Conservation (phyloP, 1,139 yeast genomes). For the Hyphopichia burtonii region DNA sequence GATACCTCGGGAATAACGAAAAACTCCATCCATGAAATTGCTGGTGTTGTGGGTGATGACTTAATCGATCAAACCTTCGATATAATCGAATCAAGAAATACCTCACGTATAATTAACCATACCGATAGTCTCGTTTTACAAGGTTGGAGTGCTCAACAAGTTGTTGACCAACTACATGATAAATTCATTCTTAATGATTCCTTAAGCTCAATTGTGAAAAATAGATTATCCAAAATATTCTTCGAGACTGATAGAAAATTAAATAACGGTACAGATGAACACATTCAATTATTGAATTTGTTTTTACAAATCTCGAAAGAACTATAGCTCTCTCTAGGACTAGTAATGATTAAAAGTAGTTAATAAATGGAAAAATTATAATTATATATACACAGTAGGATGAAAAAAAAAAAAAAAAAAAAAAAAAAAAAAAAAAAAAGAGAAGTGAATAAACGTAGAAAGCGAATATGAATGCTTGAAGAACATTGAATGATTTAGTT, state of each 20-base stretch:
- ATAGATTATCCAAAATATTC: slow-evolving; percentile 57
- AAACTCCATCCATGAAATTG: slow-evolving; percentile 62
- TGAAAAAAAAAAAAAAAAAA: background rate
- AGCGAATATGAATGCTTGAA: too few species aligned
- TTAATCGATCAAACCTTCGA: slow-evolving; percentile 46
- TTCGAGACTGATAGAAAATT: slow-evolving; percentile 76
- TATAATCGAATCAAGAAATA: slow-evolving; percentile 37
- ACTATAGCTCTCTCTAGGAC: background rate
- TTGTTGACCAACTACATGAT: slow-evolving; percentile 80
- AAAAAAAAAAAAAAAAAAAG: background rate
- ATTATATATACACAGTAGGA: background rate
- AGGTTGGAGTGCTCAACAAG: slow-evolving; percentile 88
- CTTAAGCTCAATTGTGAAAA: slow-evolving; percentile 58
- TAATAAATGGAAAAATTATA: background rate
- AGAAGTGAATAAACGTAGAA: background rate
- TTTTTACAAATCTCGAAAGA: slow-evolving; percentile 53
- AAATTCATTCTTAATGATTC: slow-evolving; percentile 57
- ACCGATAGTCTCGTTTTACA: slow-evolving; percentile 60
- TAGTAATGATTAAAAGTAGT: background rate
- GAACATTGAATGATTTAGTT: too few species aligned
- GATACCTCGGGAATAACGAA: slow-evolving; percentile 35
- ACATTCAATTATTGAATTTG: slow-evolving; percentile 74
- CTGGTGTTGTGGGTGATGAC: slow-evolving; percentile 77
- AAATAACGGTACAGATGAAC: slow-evolving; percentile 89
- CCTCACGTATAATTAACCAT: slow-evolving; percentile 35